These are phyloP conservation scores for Aphanomyces invadans DNA, from an alignment of 352 stramenopile genomes.

Conservation along the genomic window DNA sequence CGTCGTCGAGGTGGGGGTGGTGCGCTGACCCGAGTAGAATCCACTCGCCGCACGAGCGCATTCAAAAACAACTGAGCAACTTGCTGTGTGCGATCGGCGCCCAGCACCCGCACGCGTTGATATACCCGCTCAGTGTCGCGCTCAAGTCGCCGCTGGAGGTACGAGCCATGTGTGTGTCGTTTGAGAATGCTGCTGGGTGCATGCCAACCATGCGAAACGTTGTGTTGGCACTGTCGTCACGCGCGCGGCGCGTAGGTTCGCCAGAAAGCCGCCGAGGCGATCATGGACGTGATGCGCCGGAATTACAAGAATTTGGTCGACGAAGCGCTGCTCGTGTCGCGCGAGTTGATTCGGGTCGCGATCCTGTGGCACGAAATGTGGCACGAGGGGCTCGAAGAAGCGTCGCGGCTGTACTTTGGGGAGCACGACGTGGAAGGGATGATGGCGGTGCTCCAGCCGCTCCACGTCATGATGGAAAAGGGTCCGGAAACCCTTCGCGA, in stretches of 20 bases:
- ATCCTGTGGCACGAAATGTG: constrained; percentile 99
- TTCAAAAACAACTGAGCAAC: constrained; percentile 77
- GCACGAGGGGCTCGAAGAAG: constrained; percentile 97
- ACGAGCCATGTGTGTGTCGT: too few relatives aligned
- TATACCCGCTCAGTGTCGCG: constrained; percentile 96
- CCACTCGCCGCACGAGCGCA: constrained; percentile 52
- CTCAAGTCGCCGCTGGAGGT: constrained; percentile 91
- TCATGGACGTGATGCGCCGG: constrained; percentile 92
- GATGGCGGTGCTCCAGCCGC: constrained; percentile 87
- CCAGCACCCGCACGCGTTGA: constrained; percentile 96
- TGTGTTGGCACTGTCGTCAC: background rate
- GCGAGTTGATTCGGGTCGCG: constrained; percentile 97
- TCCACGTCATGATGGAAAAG: constrained; percentile 91
- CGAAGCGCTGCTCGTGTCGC: constrained; percentile 90
- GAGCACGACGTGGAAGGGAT: constrained; percentile 96
- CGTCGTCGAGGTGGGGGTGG: too few relatives aligned
- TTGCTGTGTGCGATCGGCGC: constrained; percentile 85
- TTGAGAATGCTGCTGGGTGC: constrained; percentile 8
- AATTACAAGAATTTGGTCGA: constrained; percentile 93
- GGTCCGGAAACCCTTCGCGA: constrained; percentile 72
- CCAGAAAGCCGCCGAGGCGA: constrained; percentile 88
- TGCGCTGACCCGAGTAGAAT: too few relatives aligned
- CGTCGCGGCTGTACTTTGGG: constrained; percentile 93
- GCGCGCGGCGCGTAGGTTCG: constrained; percentile 28
- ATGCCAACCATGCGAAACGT: background rate